Base-by-base conservation (phyloP, 2,329 filamentous ascomycete genomes). In the Exophiala bonariae region DNA sequence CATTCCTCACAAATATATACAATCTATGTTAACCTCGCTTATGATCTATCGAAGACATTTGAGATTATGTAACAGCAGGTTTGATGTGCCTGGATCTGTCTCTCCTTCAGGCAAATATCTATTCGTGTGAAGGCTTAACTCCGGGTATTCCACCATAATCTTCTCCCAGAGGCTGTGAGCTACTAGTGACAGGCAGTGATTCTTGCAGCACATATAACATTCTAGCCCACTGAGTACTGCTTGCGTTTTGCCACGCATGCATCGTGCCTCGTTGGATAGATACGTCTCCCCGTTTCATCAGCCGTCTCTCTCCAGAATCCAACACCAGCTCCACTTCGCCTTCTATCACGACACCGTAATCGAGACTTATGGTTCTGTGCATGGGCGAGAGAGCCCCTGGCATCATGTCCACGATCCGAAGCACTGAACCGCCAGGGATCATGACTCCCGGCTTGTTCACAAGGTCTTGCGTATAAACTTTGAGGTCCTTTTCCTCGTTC, bases 281-380 rank as follows among this genome's bases (percentile, higher is more conserved):
- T 13, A 79, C 61, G 55, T 81, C 78, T 2, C 78, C 78, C 4
- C 68, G 62, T 32, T 64, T 63, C 68, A 81, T 63, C 19, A 66
- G 43, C 34, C 67, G 64, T 39, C 61, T 66, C 46, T 74, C 75
- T 1, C 77, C 77, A 11, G 71, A 71, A 46, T 79, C 78, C 4
- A 81, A 61, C 3, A 72, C 44, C 59, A 80, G 66, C 49, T 77
- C 74, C 18, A 81, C 55, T 54, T 70, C 66, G 1, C 78, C 78
- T 52, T 80, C 77, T 5, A 81, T 52, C 2, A 80, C 68, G 38
- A 80, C 66, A 2, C 76, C 78, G 50, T 75, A 80, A 55, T 81
- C 78, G 3, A 81, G 62, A 20, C 68, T 75, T 51, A 75, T 67
- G 1, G 77, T 79, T n/a, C 77, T 71, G 54, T 81, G 78, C 68